Base-by-base conservation (phyloP, 345 rosid species). In the Arabis hirsuta region DNA sequence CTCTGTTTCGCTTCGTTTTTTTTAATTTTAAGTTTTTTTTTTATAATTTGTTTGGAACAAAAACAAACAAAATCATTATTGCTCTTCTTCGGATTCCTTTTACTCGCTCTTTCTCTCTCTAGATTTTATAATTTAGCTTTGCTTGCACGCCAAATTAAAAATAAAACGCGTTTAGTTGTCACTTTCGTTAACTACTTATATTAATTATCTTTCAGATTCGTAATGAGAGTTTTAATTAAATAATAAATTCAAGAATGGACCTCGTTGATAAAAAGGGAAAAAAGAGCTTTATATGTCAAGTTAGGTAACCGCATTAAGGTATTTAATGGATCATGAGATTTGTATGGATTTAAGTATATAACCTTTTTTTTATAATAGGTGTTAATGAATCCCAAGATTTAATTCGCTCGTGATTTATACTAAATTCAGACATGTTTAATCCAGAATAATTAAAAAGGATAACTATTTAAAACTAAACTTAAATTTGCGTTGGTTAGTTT, bases 111-210 rank as follows among this genome's bases (percentile, higher is more conserved):
- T 4, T 44, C 16, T 39, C 4, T 16, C n/a, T 11, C 29, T 3
- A 26, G 10, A 32, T 55, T 11, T 45, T 38, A 0, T 4, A 29
- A 29, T 29, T 27, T 46, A 57, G 74, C 74, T 76, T 62, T 69
- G 79, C 45, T 69, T 69, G 54, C 74, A 76, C 79, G 79, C 79
- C 74, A 69, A 5, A 54, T 31, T 54, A 7, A 54, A 68, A 74
- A 73, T 62, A 73, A 67, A 67, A 74, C 74, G 79, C 79, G 74
- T 39, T 67, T 16, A 1, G 16, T 16, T 19, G 53, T 67, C 73
- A 12, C 32, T 60, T 67, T 68, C 68, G 6, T 31, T 67, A 74
- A 51, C 55, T 59, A 66, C 1, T 20, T 58, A 6, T 46, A 6
- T 46, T 57, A 57, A n/a, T 24, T 67, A 26, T 10, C 16, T 47